Evolutionary conservation across 257 asterid genomes (phyloP), one percentile per base, ranked within the genome.

Genomic region (Rehmannia glutinosa): DNA sequence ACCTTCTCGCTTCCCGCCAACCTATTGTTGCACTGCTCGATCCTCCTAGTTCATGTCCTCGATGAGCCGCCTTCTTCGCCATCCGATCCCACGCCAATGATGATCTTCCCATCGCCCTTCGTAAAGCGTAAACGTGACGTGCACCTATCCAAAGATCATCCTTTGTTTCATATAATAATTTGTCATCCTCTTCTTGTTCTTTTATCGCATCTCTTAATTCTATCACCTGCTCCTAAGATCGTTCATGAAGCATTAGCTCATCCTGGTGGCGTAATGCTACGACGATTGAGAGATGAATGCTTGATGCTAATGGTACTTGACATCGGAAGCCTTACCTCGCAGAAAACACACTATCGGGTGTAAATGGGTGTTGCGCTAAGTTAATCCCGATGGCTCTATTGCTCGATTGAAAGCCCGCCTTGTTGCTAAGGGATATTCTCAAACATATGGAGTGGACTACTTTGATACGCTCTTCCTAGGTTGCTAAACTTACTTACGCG

Each of bases 361-460:
- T 24, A 15, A 64, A 19, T 69, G 52, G 64, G 46, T 33, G n/a
- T 62, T 42, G n/a, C n/a, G 11, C 57, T 2, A 53, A 63, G 1
- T 47, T 0, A 28, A 52, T 6, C 11, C 19, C 16, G 57, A 71
- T 41, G 63, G 47, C 0, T 45, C 49, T 12, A 1, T 33, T 54
- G 59, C 8, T 46, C 50, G 28, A 0, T 16, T 38, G 2, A 62
- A 38, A 60, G 68, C 60, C 6, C 7, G 41, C 12, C 9, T 60
- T 8, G 68, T 61, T 15, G 33, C 54, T 0, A 36, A 59, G 8
- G 73, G 69, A 6, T 45, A 66, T 59, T 16, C 70, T 5, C 59
- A 50, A 2, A 15, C 27, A 3, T 39, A 12, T 46, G 43, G 64
- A 0, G 39, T 60, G 4, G 55, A 62, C n/a, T 68, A 50, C 6